These are phyloP conservation scores for Symbiodinium pilosum DNA, from an alignment of 73 alveolate genomes.

Conservation along the genomic window DNA sequence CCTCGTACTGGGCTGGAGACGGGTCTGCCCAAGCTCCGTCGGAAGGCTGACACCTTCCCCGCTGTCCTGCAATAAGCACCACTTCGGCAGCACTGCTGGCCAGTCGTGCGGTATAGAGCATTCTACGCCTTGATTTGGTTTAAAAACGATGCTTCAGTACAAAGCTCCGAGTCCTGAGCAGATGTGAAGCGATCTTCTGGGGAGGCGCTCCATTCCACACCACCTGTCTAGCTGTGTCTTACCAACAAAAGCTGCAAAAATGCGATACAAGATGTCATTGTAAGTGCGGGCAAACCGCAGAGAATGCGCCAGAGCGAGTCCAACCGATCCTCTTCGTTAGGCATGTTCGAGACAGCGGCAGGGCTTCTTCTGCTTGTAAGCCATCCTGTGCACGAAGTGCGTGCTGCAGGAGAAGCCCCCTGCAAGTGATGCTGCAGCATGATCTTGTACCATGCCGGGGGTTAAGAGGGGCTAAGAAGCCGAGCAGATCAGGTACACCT, in stretches of 20 bases:
- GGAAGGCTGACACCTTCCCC: background rate
- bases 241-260: too few relatives aligned
- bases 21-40: background rate
- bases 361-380: background rate
- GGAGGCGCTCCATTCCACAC: background rate
- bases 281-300: background rate
- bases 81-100: background rate
- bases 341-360: background rate
- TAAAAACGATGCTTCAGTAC: too few relatives aligned
- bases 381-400: background rate
- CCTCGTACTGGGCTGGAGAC: background rate
- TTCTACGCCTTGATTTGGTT: too few relatives aligned
- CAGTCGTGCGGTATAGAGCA: too few relatives aligned
- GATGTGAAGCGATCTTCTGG: background rate
- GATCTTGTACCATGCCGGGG: too few relatives aligned
- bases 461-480: too few relatives aligned
- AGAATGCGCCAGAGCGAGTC: constrained; percentile 77
- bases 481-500: too few relatives aligned
- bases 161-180: too few relatives aligned
- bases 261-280: too few relatives aligned
- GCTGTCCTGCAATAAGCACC: background rate
- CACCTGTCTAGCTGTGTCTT: background rate
- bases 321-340: constrained; percentile 59
- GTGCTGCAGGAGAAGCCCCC: too few relatives aligned
- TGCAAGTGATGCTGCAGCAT: too few relatives aligned